phyloP scores from a whole-genome alignment of 768 basidiomycete genomes.

The Auriscalpium orientale region DNA sequence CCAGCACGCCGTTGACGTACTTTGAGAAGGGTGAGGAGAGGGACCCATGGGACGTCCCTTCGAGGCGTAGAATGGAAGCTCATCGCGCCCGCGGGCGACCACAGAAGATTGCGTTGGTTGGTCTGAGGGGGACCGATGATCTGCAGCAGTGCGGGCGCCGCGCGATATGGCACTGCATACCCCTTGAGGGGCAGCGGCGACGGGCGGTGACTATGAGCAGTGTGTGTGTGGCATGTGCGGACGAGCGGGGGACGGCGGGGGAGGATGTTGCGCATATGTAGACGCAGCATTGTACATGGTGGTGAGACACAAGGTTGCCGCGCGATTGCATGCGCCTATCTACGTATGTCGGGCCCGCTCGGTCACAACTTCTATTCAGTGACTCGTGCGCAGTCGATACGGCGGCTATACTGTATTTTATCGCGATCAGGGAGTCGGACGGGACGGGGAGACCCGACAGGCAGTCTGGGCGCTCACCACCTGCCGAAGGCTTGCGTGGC shows the following conservation, averaged over 20 bases:
- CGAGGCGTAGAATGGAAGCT: constrained; percentile 36
- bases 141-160: not conserved
- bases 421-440: too few relatives aligned
- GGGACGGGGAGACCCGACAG: too few relatives aligned
- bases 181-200: not conserved
- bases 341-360: too few relatives aligned
- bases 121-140: not conserved
- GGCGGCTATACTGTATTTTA: too few relatives aligned
- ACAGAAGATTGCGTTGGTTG: not conserved
- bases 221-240: constrained; percentile 1
- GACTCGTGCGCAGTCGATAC: too few relatives aligned
- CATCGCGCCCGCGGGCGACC: constrained; percentile 2
- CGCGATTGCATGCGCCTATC: too few relatives aligned
- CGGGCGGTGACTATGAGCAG: not conserved
- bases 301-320: not conserved
- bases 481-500: not conserved
- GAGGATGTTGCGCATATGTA: not conserved
- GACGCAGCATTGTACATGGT: constrained; percentile 11
- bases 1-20: constrained; percentile 27
- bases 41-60: constrained; percentile 36
- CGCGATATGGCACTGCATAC: not conserved
- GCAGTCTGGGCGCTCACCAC: not conserved
- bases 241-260: not conserved
- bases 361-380: too few relatives aligned
- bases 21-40: constrained; percentile 60